Conservation (phyloP, 2,329 filamentous ascomycete species). For the Exophiala mesophila region DNA sequence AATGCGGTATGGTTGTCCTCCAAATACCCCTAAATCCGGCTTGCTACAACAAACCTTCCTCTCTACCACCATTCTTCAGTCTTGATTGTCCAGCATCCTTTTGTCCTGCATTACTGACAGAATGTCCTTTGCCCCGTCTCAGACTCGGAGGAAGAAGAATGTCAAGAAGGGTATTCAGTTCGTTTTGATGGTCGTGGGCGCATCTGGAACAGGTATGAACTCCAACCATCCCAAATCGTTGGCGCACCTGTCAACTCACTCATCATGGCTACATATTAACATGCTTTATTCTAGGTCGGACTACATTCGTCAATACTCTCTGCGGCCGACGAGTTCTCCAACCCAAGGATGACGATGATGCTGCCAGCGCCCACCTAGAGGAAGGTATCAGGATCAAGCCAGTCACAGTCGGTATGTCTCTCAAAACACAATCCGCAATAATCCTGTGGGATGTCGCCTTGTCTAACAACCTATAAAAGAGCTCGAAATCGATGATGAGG, state of each 20-base stretch:
- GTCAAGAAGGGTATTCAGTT: constrained; percentile 99
- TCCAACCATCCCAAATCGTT: constrained; percentile 3
- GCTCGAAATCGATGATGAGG: constrained; percentile 94
- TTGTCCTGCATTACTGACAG: constrained; percentile 15
- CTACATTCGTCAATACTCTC: constrained; percentile 98
- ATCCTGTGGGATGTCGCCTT: too few relatives aligned
- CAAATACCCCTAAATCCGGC: neutral
- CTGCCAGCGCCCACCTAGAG: constrained; percentile 81
- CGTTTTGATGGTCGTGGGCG: constrained; percentile 99
- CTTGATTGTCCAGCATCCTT: constrained; percentile 4
- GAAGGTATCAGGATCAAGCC: constrained; percentile 99
- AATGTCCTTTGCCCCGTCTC: constrained; percentile 56
- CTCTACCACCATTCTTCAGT: constrained; percentile 2
- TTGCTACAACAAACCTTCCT: neutral
- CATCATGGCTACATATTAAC: too few relatives aligned
- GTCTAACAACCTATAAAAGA: constrained; percentile 51
- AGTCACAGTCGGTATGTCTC: constrained; percentile 80
- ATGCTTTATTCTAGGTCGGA: constrained; percentile 62
- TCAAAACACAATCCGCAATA: constrained; percentile 3
- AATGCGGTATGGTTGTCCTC: constrained; percentile 25
- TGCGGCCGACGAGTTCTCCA: constrained; percentile 89
- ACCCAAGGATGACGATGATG: constrained; percentile 90
- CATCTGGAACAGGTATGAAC: constrained; percentile 83
- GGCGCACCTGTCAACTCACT: constrained; percentile 3
- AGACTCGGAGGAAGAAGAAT: constrained; percentile 99